These are phyloP conservation scores for Leishmania tarentolae DNA, from an alignment of 208 protist genomes.

Conservation along the genomic window DNA sequence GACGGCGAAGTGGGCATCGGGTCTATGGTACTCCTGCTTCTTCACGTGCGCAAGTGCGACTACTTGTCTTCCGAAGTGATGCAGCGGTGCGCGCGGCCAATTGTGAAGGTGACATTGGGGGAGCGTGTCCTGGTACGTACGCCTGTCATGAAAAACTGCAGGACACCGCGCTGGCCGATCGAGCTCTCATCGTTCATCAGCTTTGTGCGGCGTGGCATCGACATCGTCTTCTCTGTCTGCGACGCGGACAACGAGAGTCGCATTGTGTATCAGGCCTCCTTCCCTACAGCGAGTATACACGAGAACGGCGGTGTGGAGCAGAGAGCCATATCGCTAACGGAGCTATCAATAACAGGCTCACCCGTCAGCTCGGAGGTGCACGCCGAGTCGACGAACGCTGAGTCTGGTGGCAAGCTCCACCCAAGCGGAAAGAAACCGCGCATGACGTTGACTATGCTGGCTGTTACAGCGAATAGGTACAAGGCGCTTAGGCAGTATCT, in stretches of 20 bases:
- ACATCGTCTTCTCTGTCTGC: constrained; percentile 70
- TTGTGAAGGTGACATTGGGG: constrained; percentile 73
- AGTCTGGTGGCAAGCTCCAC: neutral
- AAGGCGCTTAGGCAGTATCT: constrained; percentile 57
- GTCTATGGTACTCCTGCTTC: constrained; percentile 71
- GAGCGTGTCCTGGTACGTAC: constrained; percentile 71
- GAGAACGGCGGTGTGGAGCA: constrained; percentile 76
- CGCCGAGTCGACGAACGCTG: neutral
- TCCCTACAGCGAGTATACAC: constrained; percentile 49
- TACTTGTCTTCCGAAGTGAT: constrained; percentile 35
- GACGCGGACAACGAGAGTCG: constrained; percentile 47
- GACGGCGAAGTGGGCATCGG: constrained; percentile 17
- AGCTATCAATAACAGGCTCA: neutral
- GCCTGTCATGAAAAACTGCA: constrained; percentile 44
- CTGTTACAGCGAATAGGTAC: constrained; percentile 70
- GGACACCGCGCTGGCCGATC: constrained; percentile 58
- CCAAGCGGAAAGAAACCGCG: constrained; percentile 17
- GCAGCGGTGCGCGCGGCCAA: constrained; percentile 39
- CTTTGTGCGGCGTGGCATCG: constrained; percentile 64
- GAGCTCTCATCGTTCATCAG: constrained; percentile 80
- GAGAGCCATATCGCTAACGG: constrained; percentile 40
- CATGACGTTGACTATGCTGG: constrained; percentile 69
- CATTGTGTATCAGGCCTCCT: constrained; percentile 53
- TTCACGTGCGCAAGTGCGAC: constrained; percentile 74
- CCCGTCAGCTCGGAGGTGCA: neutral